phyloP scores from a whole-genome alignment of 2,329 filamentous ascomycete species.

The Helicocarpus griseus region DNA sequence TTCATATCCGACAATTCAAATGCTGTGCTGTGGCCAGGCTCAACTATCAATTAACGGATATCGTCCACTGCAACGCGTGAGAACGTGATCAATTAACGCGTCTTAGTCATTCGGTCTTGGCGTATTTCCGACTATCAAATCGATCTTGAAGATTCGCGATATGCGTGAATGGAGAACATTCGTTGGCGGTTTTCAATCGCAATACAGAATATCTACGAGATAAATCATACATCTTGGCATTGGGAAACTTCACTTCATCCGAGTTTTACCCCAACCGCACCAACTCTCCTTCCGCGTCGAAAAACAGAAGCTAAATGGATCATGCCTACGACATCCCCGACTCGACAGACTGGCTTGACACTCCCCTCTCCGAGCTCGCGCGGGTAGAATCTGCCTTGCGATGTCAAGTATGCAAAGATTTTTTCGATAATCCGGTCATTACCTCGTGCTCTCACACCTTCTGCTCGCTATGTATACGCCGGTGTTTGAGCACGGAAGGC shows the following conservation, averaged over 20 bases:
- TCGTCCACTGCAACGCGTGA: background rate
- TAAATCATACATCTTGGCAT: background rate
- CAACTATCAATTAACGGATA: background rate
- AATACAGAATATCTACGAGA: background rate
- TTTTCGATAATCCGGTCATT: slow-evolving; percentile 88
- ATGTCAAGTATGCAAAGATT: slow-evolving; percentile 97
- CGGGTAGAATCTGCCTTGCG: slow-evolving; percentile 71
- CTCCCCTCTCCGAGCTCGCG: slow-evolving; percentile 34
- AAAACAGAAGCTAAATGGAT: slow-evolving; percentile 20
- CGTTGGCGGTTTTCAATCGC: background rate
- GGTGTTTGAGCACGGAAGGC: slow-evolving; percentile 70
- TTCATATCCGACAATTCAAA: too few relatives aligned
- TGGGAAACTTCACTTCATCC: slow-evolving; percentile 7
- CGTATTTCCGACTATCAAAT: slow-evolving; percentile 7
- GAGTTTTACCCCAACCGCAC: background rate
- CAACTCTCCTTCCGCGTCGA: background rate
- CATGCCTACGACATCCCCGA: slow-evolving; percentile 31
- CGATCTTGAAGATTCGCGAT: background rate
- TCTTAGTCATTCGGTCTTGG: slow-evolving; percentile 34
- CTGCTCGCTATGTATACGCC: slow-evolving; percentile 88
- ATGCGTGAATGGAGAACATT: background rate
- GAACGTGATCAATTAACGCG: slow-evolving; percentile 30
- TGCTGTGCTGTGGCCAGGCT: background rate
- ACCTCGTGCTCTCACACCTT: slow-evolving; percentile 94
- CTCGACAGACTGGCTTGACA: slow-evolving; percentile 40